phyloP scores from a whole-genome alignment of 192 early-diverging fungal genomes.

The Backusella parvicylindrica region DNA sequence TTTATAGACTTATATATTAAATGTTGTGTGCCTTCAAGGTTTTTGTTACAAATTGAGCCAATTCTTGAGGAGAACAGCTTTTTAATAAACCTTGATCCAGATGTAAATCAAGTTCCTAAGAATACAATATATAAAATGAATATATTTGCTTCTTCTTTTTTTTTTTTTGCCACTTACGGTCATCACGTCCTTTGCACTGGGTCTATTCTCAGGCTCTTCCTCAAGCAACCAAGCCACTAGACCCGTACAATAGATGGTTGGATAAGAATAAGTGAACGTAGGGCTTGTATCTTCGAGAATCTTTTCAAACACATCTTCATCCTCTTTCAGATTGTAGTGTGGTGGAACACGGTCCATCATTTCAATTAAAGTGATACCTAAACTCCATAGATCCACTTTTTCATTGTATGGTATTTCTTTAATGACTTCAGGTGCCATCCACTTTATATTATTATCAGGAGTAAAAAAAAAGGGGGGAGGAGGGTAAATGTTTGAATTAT shows the following conservation, averaged over 20 bases:
- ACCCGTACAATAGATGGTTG: slow-evolving; percentile 24
- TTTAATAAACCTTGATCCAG: slow-evolving; percentile 25
- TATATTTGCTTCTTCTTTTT: too few species aligned
- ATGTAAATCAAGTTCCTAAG: slow-evolving; percentile 30
- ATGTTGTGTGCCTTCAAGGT: not conserved
- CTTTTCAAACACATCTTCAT: slow-evolving; percentile 17
- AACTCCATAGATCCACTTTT: slow-evolving; percentile 33
- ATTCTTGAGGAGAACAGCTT: slow-evolving; percentile 15
- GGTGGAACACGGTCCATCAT: slow-evolving; percentile 43
- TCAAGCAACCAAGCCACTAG: slow-evolving; percentile 35
- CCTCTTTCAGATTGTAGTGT: slow-evolving; percentile 27
- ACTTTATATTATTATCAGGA: not conserved
- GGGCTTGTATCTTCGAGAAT: slow-evolving; percentile 27
- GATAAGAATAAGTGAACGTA: slow-evolving; percentile 32
- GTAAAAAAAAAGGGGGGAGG: not conserved
- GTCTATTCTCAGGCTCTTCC: slow-evolving; percentile 22
- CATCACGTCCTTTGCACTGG: slow-evolving; percentile 28
- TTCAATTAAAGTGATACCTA: slow-evolving; percentile 36
- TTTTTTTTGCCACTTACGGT: not conserved
- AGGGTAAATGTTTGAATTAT: not conserved
- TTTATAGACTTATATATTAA: not conserved
- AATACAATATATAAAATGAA: not conserved
- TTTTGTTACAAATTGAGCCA: slow-evolving; percentile 23
- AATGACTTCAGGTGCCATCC: slow-evolving; percentile 41
- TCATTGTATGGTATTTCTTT: slow-evolving; percentile 25